Base-by-base conservation (phyloP, 768 basidiomycete genomes). In the Mycena galopus region DNA sequence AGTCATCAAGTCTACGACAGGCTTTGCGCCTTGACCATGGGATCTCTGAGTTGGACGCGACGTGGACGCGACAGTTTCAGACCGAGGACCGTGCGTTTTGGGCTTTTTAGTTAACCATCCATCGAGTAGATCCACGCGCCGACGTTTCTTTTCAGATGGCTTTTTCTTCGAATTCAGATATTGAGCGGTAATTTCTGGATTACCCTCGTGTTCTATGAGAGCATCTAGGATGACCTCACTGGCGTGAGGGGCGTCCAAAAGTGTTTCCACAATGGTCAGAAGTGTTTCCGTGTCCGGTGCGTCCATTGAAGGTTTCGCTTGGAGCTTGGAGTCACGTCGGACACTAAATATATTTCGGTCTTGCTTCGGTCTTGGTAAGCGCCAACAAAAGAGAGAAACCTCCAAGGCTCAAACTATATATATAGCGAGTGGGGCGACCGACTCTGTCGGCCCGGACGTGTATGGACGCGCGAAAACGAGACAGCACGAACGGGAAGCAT, bases 281-380 rank as follows among this genome's bases (percentile, higher is more conserved):
- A 94, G 84, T 9, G 84, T 89, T 33, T 95, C 94, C 0, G 92
- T 95, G 80, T 93, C 92, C n/a, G n/a, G n/a, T n/a, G n/a, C n/a
- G n/a, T n/a, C n/a, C n/a, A n/a, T n/a, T n/a, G n/a, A n/a, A n/a
- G n/a, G n/a, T n/a, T n/a, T n/a, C n/a, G n/a, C n/a, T n/a, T n/a
- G n/a, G n/a, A n/a, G n/a, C n/a, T n/a, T n/a, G n/a, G n/a, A n/a
- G n/a, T n/a, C n/a, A n/a, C n/a, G n/a, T n/a, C n/a, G n/a, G n/a
- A n/a, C n/a, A n/a, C n/a, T n/a, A n/a, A n/a, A n/a, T n/a, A n/a
- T n/a, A n/a, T n/a, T n/a, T n/a, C n/a, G n/a, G n/a, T n/a, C n/a
- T n/a, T n/a, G n/a, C n/a, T n/a, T n/a, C n/a, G n/a, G n/a, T n/a
- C n/a, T n/a, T n/a, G n/a, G n/a, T n/a, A n/a, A n/a, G n/a, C n/a